Evolutionary conservation across 805 yeast species (phyloP), one percentile per base, ranked within the genome.

Genomic region (Blastobotrys robertii): DNA sequence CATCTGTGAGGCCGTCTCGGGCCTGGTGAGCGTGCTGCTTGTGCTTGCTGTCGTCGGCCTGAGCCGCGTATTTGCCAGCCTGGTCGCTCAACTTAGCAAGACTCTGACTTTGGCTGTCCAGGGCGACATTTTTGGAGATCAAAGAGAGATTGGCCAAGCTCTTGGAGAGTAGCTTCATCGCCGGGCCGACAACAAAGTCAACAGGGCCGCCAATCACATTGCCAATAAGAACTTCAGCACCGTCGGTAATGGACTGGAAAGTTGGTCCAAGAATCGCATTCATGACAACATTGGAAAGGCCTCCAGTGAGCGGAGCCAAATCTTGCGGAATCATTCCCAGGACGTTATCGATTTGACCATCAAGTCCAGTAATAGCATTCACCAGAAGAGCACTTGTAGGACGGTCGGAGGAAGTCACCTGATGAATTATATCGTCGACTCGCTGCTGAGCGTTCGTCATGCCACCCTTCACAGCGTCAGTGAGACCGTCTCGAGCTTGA

Each of bases 151-250:
- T 19, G 6, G 25, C 25, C 25, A 19, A 19, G 25, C 25, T 19
- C 6, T 19, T 19, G 25, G 25, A 19, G 25, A 19, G 25, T 6
- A 19, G 25, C 25, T 19, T 19, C 25, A 19, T 32, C 11, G 34
- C 40, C 7, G 51, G 50, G 12, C 37, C 40, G 22, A 39, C 22
- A 30, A 40, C 37, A 13, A 30, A 22, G 16, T 56, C 59, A 33
- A 51, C 37, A 9, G 50, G 29, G 35, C 49, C 59, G 8, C 48
- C 45, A 12, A 38, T 44, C 15, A 44, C 25, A 16, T 44, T 57
- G 33, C 56, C 50, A 30, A 56, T 38, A 10, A 56, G 37, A n/a
- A 54, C 60, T 41, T 57, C 59, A 16, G 42, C 39, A 10, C 49
- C 47, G 16, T 46, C 41, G 16, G 49, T 43, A 29, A 46, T 39